phyloP scores from a whole-genome alignment of 306 rosid genomes.

The Macrotyloma uniflorum region DNA sequence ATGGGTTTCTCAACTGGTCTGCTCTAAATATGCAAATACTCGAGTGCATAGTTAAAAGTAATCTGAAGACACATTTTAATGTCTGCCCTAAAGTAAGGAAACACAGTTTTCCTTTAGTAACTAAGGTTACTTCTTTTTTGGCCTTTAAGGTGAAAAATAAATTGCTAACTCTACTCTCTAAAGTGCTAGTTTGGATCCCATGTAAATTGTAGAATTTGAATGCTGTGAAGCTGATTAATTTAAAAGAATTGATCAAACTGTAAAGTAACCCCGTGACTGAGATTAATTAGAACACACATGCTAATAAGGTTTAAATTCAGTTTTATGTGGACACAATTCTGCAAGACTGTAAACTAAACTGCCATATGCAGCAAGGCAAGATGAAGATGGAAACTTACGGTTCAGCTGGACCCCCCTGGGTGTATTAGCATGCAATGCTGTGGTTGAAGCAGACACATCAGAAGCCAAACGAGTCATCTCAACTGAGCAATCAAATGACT shows the following conservation, averaged over 20 bases:
- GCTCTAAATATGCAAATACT: background rate
- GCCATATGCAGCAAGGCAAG: background rate
- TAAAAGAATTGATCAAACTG: background rate
- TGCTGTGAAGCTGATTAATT: background rate
- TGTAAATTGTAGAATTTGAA: background rate
- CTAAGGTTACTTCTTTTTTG: background rate
- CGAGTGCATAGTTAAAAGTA: too few species aligned
- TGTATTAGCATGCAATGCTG: conserved; percentile 56
- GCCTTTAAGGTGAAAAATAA: background rate
- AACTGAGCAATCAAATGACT: conserved; percentile 37
- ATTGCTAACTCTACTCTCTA: background rate
- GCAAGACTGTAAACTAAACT: background rate
- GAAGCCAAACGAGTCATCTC: conserved; percentile 68
- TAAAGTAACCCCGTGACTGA: background rate
- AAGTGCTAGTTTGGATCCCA: background rate
- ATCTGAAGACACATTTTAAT: too few species aligned
- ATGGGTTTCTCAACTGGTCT: background rate
- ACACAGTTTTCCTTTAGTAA: background rate
- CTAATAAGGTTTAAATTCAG: background rate
- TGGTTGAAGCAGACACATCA: conserved; percentile 52
- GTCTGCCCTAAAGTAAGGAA: too few species aligned
- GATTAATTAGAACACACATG: background rate
- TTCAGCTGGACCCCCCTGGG: conserved; percentile 46
- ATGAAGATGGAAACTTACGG: conserved; percentile 32
- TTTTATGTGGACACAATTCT: background rate